These are phyloP conservation scores for Xylaria nigripes DNA, from an alignment of 495 filamentous ascomycete species.

Conservation along the genomic window DNA sequence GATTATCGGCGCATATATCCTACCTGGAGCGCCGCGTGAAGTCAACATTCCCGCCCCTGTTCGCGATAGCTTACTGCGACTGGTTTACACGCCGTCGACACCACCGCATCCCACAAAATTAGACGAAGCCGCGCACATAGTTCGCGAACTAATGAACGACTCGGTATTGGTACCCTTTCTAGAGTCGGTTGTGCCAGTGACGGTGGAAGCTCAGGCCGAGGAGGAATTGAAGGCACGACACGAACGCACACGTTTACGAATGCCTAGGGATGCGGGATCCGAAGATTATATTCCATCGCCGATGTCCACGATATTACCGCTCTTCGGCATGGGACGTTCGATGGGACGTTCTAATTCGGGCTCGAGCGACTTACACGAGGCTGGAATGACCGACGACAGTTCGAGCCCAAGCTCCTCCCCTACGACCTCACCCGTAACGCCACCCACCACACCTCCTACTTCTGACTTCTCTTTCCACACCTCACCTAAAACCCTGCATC, in stretches of 20 bases:
- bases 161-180: conserved; percentile 81
- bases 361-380: conserved; percentile 28
- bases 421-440: conserved; percentile 68
- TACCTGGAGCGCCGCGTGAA: conserved; percentile 72
- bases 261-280: conserved; percentile 25
- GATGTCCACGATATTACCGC: conserved; percentile 36
- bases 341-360: conserved; percentile 32
- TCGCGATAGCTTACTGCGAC: conserved; percentile 66
- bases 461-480: conserved; percentile 47
- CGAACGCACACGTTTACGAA: conserved; percentile 31
- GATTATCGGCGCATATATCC: conserved; percentile 65
- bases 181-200: conserved; percentile 45
- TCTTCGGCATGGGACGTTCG: conserved; percentile 34
- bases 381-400: conserved; percentile 43
- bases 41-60: conserved; percentile 88
- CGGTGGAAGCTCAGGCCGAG: conserved; percentile 22
- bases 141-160: conserved; percentile 95
- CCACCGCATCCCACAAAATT: conserved; percentile 73
- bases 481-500: conserved; percentile 44
- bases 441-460: conserved; percentile 75
- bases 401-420: conserved; percentile 43
- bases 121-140: conserved; percentile 81
- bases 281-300: conserved; percentile 37
- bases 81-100: conserved; percentile 44
- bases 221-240: conserved; percentile 30